Percentiles rank a stretch among this genome's conserved stretches.
Conservation (phyloP, 2,329 filamentous ascomycete species). For the Neofusicoccum cordaticola region DNA sequence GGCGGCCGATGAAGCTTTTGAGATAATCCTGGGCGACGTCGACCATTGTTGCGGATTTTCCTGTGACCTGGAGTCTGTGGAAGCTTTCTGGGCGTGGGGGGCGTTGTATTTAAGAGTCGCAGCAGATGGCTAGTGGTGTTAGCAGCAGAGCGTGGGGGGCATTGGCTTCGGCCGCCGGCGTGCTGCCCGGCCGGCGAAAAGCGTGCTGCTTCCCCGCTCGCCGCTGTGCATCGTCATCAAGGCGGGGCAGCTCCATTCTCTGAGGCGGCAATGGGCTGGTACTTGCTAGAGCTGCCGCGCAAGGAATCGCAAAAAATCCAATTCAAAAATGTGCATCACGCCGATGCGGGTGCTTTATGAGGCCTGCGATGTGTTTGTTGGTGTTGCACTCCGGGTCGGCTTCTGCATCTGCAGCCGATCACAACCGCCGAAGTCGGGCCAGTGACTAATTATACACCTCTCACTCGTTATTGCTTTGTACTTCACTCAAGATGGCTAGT, state of each 20-base stretch:
- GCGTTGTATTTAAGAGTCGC: neutral
- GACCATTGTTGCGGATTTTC: neutral
- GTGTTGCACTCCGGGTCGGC: neutral
- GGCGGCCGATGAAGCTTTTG: constrained; percentile 13
- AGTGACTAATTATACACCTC: neutral
- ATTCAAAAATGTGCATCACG: neutral
- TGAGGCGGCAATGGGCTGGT: no score
- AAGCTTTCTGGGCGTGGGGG: no score
- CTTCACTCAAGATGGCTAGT: no score
- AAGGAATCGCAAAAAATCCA: neutral
- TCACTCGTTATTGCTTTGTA: neutral
- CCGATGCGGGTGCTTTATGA: neutral
- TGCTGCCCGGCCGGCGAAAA: neutral
- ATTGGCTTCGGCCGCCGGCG: neutral
- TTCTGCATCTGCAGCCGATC: neutral
- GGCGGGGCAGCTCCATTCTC: no score
- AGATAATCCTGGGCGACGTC: constrained; percentile 9
- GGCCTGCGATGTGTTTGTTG: neutral
- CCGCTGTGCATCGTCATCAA: neutral
- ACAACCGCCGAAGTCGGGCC: neutral
- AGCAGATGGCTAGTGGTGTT: neutral
- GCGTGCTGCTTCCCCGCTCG: neutral
- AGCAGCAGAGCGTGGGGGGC: neutral
- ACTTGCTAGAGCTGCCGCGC: no score
- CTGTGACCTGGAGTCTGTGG: neutral